Base-by-base conservation (phyloP, 495 filamentous ascomycete species). In the Aspergillus baeticus region DNA sequence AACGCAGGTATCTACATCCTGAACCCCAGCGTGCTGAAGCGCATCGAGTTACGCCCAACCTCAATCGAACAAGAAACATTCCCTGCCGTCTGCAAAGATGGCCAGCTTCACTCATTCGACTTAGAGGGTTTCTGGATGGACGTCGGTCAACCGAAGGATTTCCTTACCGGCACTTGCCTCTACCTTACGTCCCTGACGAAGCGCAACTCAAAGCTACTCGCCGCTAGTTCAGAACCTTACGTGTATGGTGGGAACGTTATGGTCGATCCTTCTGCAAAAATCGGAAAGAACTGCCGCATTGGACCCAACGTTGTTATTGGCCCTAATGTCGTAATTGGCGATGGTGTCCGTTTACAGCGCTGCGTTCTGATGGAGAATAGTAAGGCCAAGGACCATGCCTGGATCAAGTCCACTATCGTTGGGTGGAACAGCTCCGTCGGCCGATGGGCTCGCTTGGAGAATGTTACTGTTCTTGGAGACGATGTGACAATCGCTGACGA, bases 71-170 rank as follows among this genome's bases (percentile, higher is more conserved):
- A 98, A 76, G 94, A 99, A 77, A 99, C 91, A 22, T 99, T 99
- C 88, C 94, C 94, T 38, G 88, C 90, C 57, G 95, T 99, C 65
- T 87, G 86, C 72, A 85, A 81, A 64, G 95, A 97, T 68, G 90
- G 91, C 51, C 85, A 96, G 73, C 77, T 99, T 43, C 94, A 99
- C 82, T 97, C 92, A 2, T 97, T 96, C 70, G 94, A 99, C 71
- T 82, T 99, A 35, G 95, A 99, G 61, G 92, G 94, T 60, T 99
- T 96, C 81, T 99, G 94, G 94, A 99, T 99, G 94, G 94, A 99
- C 65, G 92, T 99, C 55, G 94, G 94, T 63, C 94, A 99, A 72
- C 94, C 94, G 51, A 99, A 99, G 77, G 94, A 99, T 70, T 99
- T 99, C 82, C 79, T 99, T 48, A 90, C 86, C 31, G 94, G 94